These are phyloP conservation scores for Avena insularis DNA, from an alignment of 176 grass and related monocot species.

Conservation along the genomic window DNA sequence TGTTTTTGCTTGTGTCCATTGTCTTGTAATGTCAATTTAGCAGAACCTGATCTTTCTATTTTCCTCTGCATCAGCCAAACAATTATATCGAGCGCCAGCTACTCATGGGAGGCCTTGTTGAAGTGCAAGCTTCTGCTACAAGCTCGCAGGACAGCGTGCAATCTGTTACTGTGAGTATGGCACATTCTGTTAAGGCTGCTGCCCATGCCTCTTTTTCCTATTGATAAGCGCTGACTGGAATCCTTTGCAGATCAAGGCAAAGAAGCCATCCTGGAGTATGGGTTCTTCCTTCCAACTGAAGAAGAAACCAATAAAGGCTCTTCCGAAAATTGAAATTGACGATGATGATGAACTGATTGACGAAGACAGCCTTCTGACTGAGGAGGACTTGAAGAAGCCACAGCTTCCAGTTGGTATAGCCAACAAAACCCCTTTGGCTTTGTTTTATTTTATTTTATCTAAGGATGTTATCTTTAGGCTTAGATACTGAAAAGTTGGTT, in stretches of 20 bases:
- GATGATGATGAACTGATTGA: conserved; percentile 84
- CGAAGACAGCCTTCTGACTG: conserved; percentile 90
- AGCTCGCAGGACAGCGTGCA: conserved; percentile 47
- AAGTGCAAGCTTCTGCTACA: conserved; percentile 64
- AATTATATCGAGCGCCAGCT: conserved; percentile 72
- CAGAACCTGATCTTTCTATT: conserved; percentile 5
- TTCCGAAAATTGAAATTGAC: conserved; percentile 83
- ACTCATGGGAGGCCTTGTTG: conserved; percentile 72
- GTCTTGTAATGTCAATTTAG: neutral
- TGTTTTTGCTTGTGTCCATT: neutral
- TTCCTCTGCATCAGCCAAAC: conserved; percentile 51
- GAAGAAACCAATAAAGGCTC: conserved; percentile 61
- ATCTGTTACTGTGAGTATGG: conserved; percentile 48
- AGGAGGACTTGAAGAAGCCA: conserved; percentile 96
- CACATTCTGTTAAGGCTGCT: no score
- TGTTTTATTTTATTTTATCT: neutral
- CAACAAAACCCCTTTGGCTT: neutral
- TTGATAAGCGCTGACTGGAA: conserved; percentile 1
- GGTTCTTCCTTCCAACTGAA: conserved; percentile 89
- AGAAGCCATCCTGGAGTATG: conserved; percentile 81
- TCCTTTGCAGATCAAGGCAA: conserved; percentile 70
- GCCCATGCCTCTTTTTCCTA: neutral
- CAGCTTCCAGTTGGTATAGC: conserved; percentile 76
- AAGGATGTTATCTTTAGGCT: neutral
- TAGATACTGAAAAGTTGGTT: conserved; percentile 6